phyloP scores from a whole-genome alignment of 768 basidiomycete species.

The Dioszegia hungarica region DNA sequence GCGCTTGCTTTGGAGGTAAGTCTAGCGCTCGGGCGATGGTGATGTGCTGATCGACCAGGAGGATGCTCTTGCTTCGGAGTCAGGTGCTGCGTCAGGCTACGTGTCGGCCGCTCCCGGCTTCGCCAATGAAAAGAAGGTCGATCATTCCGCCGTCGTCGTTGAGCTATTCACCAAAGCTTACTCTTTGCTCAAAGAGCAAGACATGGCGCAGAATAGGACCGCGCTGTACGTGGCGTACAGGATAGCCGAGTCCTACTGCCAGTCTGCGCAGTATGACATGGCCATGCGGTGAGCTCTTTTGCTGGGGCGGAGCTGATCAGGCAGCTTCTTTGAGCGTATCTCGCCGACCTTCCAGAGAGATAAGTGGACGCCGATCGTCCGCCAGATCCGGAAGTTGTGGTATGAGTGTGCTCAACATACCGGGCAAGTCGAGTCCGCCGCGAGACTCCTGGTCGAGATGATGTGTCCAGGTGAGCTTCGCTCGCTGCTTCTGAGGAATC shows the following conservation, averaged over 20 bases:
- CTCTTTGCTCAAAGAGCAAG: conserved; percentile 80
- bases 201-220: conserved; percentile 65
- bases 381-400: conserved; percentile 71
- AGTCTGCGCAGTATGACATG: conserved; percentile 75
- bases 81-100: conserved; percentile 28
- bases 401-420: conserved; percentile 74
- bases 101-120: conserved; percentile 61
- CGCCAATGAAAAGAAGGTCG: conserved; percentile 84
- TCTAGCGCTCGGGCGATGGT: background rate
- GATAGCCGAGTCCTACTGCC: conserved; percentile 80
- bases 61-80: conserved; percentile 23
- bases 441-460: conserved; percentile 76
- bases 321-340: conserved; percentile 88
- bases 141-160: conserved; percentile 73
- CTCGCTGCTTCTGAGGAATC: background rate
- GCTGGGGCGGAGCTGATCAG: background rate
- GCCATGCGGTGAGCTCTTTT: conserved; percentile 64
- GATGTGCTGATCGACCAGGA: conserved; percentile 6
- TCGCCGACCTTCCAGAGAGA: conserved; percentile 82
- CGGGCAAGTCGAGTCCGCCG: conserved; percentile 69
- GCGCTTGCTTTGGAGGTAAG: conserved; percentile 60
- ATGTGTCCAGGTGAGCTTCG: conserved; percentile 63
- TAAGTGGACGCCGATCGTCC: conserved; percentile 69
- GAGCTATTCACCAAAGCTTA: conserved; percentile 97
- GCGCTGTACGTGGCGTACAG: conserved; percentile 86